Percentiles rank a stretch among this genome's conserved stretches.
Evolutionary conservation across 75 land plant genomes (phyloP).

Genomic region (Cupressus sempervirens): DNA sequence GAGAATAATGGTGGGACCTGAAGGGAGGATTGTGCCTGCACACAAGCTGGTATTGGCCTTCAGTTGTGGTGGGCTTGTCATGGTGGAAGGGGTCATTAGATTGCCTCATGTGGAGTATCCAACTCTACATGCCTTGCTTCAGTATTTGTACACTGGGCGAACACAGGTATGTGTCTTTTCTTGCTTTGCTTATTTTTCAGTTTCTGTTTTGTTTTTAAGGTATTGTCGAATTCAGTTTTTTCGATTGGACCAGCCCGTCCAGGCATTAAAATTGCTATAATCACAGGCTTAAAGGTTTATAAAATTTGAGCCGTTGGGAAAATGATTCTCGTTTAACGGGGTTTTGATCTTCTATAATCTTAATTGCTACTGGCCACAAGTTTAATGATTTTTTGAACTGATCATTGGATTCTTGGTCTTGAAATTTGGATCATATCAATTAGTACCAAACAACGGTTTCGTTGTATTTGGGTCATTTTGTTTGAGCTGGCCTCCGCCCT

Average conservation of each 20-base stretch:
- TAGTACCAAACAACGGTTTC: not conserved
- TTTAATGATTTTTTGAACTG: not conserved
- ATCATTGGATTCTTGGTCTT: not conserved
- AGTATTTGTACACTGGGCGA: conserved; percentile 74
- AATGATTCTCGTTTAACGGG: not conserved
- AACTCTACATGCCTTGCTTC: conserved; percentile 65
- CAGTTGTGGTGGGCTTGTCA: conserved; percentile 27
- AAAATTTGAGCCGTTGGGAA: not conserved
- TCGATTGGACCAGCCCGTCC: not conserved
- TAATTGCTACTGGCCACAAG: not conserved
- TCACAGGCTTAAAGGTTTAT: not conserved
- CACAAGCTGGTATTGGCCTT: conserved; percentile 70
- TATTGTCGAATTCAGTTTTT: not conserved
- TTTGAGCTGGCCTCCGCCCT: not conserved
- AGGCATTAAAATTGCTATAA: not conserved
- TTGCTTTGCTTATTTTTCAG: not conserved
- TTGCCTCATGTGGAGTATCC: conserved; percentile 49
- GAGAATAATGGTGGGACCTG: conserved; percentile 54
- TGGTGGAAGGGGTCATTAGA: conserved; percentile 27
- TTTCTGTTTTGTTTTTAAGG: not conserved
- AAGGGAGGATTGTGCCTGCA: conserved; percentile 65
- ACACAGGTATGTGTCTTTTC: conserved; percentile 48
- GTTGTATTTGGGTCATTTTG: not conserved
- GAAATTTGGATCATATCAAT: not conserved
- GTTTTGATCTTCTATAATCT: not conserved